Percentiles rank a stretch among this genome's conserved stretches.
Evolutionary conservation across 257 asterid genomes (phyloP).

Genomic region (Asclepias syriaca): DNA sequence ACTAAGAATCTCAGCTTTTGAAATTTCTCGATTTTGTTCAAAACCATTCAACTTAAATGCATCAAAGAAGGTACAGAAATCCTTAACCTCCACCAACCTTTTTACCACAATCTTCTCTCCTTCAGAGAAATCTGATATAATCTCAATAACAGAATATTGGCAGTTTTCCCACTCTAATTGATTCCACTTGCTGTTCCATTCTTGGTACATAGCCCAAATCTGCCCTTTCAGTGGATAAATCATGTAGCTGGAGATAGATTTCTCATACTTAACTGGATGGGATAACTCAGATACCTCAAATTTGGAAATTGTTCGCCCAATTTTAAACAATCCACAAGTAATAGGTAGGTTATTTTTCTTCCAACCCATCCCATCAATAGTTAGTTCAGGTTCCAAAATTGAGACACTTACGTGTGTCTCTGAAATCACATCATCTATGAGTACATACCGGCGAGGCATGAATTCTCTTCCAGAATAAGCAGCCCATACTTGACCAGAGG

Average conservation of each 20-base stretch:
- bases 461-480: slow-evolving; percentile 13
- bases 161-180: slow-evolving; percentile 8
- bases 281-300: slow-evolving; percentile 14
- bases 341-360: slow-evolving; percentile 11
- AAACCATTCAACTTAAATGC: slow-evolving; percentile 12
- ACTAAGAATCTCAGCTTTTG: slow-evolving; percentile 17
- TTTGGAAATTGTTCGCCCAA: slow-evolving; percentile 8
- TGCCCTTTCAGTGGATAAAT: slow-evolving; percentile 24
- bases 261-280: slow-evolving; percentile 13
- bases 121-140: slow-evolving; percentile 17
- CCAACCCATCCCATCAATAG: slow-evolving; percentile 4
- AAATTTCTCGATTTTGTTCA: slow-evolving; percentile 13
- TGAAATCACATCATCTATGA: slow-evolving; percentile 10
- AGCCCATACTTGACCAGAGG: slow-evolving; percentile 18
- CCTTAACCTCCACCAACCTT: slow-evolving; percentile 17
- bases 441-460: slow-evolving; percentile 19
- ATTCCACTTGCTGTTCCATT: slow-evolving; percentile 16
- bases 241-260: slow-evolving; percentile 2
- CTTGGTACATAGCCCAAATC: slow-evolving; percentile 25
- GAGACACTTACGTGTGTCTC: background rate
- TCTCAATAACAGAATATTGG: slow-evolving; percentile 14
- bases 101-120: slow-evolving; percentile 12
- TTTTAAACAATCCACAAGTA: slow-evolving; percentile 14
- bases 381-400: slow-evolving; percentile 12
- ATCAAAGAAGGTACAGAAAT: slow-evolving; percentile 18